phyloP scores from a whole-genome alignment of 2,329 filamentous ascomycete genomes.

The Colletotrichum sp. region DNA sequence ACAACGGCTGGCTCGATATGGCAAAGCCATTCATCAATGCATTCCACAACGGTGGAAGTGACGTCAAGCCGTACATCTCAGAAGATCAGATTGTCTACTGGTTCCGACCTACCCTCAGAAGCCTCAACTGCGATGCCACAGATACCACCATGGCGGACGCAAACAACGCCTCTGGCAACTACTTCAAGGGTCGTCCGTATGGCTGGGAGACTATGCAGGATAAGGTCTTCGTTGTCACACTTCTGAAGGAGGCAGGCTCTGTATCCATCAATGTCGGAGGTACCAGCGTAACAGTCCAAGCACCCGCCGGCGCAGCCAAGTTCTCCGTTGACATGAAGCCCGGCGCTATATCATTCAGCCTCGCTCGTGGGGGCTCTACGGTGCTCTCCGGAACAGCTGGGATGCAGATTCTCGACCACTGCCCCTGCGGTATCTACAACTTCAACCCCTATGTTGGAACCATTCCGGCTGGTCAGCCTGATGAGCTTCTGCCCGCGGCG shows the following conservation, averaged over 20 bases:
- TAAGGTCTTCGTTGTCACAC: slow-evolving; percentile 55
- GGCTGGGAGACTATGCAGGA: slow-evolving; percentile 55
- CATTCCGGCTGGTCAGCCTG: slow-evolving; percentile 41
- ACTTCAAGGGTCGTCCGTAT: slow-evolving; percentile 55
- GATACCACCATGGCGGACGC: slow-evolving; percentile 52
- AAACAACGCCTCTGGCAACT: slow-evolving; percentile 53
- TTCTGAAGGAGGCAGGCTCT: slow-evolving; percentile 49
- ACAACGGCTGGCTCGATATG: slow-evolving; percentile 58
- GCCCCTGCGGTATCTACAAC: slow-evolving; percentile 60
- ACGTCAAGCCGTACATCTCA: slow-evolving; percentile 45
- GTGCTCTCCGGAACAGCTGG: slow-evolving; percentile 51
- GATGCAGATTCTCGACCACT: slow-evolving; percentile 54
- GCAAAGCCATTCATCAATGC: slow-evolving; percentile 58
- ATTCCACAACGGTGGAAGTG: slow-evolving; percentile 50
- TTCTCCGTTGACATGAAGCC: slow-evolving; percentile 51
- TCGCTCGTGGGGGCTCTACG: slow-evolving; percentile 42
- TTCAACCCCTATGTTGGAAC: slow-evolving; percentile 61
- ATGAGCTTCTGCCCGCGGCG: slow-evolving; percentile 39
- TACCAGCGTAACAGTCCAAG: slow-evolving; percentile 46
- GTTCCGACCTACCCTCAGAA: slow-evolving; percentile 55
- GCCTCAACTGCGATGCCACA: slow-evolving; percentile 53
- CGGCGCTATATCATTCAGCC: slow-evolving; percentile 50
- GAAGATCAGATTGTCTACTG: slow-evolving; percentile 60
- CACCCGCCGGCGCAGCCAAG: slow-evolving; percentile 49
- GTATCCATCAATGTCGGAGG: slow-evolving; percentile 51